Percentiles rank a stretch among this genome's conserved stretches.
Evolutionary conservation across 2,329 filamentous ascomycete species (phyloP).

Genomic region (Penicillium sp.): DNA sequence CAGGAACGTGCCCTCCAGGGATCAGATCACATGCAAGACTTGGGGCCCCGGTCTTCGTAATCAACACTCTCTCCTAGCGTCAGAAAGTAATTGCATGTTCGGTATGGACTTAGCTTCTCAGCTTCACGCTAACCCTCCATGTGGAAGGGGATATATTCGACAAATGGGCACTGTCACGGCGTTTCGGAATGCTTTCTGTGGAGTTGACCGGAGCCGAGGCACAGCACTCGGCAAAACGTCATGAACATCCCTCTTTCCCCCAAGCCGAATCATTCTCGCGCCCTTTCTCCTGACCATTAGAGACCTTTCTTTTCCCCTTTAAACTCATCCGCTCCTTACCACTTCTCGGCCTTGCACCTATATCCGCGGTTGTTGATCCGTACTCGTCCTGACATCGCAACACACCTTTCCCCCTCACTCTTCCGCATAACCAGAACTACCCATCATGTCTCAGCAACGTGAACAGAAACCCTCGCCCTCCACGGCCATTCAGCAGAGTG

Average conservation of each 20-base stretch:
- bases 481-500: slow-evolving; percentile 77
- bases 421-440: slow-evolving; percentile 8
- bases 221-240: slow-evolving; percentile 42
- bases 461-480: slow-evolving; percentile 56
- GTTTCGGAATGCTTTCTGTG: slow-evolving; percentile 17
- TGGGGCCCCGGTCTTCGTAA: background rate
- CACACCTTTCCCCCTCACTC: background rate
- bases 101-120: background rate
- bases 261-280: slow-evolving; percentile 38
- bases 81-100: background rate
- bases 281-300: slow-evolving; percentile 15
- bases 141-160: slow-evolving; percentile 1
- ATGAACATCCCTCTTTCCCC: slow-evolving; percentile 32
- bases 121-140: background rate
- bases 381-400: background rate
- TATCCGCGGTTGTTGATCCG: background rate
- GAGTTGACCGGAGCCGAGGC: slow-evolving; percentile 36
- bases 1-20: background rate
- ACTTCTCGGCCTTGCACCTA: background rate
- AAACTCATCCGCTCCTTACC: slow-evolving; percentile 11
- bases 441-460: slow-evolving; percentile 45
- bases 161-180: slow-evolving; percentile 8
- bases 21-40: slow-evolving; percentile 3
- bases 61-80: background rate
- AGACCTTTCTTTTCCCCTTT: slow-evolving; percentile 6